Evolutionary conservation across 805 yeast species (phyloP).

Genomic region (Sugiyamaella smithiae): DNA sequence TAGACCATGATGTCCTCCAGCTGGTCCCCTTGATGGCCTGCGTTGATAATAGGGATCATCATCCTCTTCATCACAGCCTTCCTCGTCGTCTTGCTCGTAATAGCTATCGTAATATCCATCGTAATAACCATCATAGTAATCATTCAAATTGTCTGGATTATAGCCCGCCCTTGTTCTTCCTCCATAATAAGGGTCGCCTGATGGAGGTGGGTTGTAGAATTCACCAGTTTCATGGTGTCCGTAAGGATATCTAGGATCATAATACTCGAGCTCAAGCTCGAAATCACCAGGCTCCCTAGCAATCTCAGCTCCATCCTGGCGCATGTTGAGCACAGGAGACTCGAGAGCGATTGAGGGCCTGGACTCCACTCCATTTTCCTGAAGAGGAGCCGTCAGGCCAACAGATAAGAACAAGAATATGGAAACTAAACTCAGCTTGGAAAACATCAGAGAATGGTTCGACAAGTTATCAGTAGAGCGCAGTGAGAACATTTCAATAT

Average conservation of each 20-base stretch:
- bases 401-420: not conserved
- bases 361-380: not conserved
- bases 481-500: too few relatives aligned
- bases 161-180: not conserved
- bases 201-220: not conserved
- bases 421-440: not conserved
- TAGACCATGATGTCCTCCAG: not conserved
- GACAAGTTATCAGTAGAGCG: too few relatives aligned
- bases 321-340: not conserved
- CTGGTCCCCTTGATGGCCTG: too few relatives aligned
- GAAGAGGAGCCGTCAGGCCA: not conserved
- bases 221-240: not conserved
- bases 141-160: not conserved
- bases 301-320: not conserved
- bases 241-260: not conserved
- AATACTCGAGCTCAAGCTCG: not conserved
- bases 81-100: slow-evolving; percentile 1
- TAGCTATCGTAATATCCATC: slow-evolving; percentile 6
- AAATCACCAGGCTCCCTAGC: not conserved
- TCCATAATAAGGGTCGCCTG: not conserved
- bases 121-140: slow-evolving; percentile 5
- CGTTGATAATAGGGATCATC: not conserved
- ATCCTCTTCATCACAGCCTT: not conserved
- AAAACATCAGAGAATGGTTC: too few relatives aligned
- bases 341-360: not conserved